Percentiles rank a stretch among this genome's conserved stretches.
These are phyloP conservation scores for Sanguinoderma infundibulare DNA, from an alignment of 1,284 basidiomycete species.

Conservation along the genomic window DNA sequence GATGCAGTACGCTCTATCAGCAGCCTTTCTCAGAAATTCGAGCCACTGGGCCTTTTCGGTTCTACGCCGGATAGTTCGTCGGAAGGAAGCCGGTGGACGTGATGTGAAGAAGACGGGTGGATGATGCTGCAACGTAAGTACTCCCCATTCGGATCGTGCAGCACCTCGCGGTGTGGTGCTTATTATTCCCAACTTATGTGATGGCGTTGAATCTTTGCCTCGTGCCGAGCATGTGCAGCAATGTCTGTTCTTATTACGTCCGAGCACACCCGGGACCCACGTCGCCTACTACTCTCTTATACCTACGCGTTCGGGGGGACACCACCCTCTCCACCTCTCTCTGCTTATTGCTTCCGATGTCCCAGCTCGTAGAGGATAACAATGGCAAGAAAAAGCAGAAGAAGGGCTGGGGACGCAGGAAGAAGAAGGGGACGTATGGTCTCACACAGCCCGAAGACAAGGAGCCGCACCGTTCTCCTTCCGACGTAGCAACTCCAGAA, in stretches of 20 bases:
- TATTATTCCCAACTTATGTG: background rate
- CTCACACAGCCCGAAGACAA: background rate
- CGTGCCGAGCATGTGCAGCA: background rate
- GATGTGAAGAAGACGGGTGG: too few species aligned
- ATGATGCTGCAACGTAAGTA: too few species aligned
- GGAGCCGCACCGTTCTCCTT: background rate
- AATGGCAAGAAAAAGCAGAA: background rate
- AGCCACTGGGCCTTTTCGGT: too few species aligned
- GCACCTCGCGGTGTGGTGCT: background rate
- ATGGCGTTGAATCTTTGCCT: background rate
- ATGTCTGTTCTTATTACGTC: background rate
- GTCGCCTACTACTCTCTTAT: too few species aligned
- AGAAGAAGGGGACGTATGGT: background rate
- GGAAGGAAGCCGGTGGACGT: too few species aligned
- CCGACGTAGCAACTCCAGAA: background rate
- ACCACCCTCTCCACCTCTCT: background rate
- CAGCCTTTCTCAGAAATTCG: too few species aligned
- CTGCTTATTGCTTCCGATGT: background rate
- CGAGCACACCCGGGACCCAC: background rate
- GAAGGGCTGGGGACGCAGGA: background rate
- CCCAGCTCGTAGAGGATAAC: background rate
- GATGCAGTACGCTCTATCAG: too few species aligned
- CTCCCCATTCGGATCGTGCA: too few species aligned
- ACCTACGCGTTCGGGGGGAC: background rate
- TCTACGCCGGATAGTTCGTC: too few species aligned